Evolutionary conservation across 805 yeast species (phyloP).

Genomic region (Wickerhamiella azyma): DNA sequence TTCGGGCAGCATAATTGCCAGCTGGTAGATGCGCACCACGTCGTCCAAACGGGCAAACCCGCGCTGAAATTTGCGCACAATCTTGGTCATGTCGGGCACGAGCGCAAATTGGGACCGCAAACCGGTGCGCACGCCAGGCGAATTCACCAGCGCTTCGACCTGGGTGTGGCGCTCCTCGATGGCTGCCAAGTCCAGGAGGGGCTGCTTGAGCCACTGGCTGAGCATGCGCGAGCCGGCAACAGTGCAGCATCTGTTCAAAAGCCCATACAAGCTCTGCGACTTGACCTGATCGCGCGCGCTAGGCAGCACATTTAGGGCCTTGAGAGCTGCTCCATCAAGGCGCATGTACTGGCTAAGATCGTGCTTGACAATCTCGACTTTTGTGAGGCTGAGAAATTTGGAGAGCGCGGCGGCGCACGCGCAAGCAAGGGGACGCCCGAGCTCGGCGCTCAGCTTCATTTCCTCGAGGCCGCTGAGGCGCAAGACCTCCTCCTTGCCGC

Average conservation of each 20-base stretch:
- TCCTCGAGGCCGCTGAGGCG: slow-evolving; percentile 42
- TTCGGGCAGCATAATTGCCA: slow-evolving; percentile 58
- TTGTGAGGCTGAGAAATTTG: slow-evolving; percentile 52
- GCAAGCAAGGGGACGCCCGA: slow-evolving; percentile 39
- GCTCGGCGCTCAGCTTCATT: slow-evolving; percentile 30
- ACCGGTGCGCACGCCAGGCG: slow-evolving; percentile 44
- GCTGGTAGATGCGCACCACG: slow-evolving; percentile 76
- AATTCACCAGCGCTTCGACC: slow-evolving; percentile 57
- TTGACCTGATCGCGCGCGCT: slow-evolving; percentile 33
- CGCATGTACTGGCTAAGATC: slow-evolving; percentile 73
- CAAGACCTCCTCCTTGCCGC: slow-evolving; percentile 60
- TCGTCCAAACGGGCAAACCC: slow-evolving; percentile 63
- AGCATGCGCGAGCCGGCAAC: slow-evolving; percentile 78
- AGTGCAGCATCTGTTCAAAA: slow-evolving; percentile 78
- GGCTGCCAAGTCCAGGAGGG: slow-evolving; percentile 49
- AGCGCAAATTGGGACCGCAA: slow-evolving; percentile 55
- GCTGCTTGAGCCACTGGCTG: slow-evolving; percentile 94
- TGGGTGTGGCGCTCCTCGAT: slow-evolving; percentile 59
- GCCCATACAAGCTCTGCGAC: slow-evolving; percentile 58
- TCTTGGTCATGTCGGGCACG: slow-evolving; percentile 72
- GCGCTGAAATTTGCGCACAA: slow-evolving; percentile 51
- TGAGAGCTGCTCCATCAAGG: slow-evolving; percentile 78
- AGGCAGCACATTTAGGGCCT: slow-evolving; percentile 79
- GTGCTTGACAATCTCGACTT: slow-evolving; percentile 46
- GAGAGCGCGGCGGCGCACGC: slow-evolving; percentile 56